Evolutionary conservation across 2,329 filamentous ascomycete species (phyloP), one percentile per base, ranked within the genome.

Genomic region (Ophiostoma angusticollis): DNA sequence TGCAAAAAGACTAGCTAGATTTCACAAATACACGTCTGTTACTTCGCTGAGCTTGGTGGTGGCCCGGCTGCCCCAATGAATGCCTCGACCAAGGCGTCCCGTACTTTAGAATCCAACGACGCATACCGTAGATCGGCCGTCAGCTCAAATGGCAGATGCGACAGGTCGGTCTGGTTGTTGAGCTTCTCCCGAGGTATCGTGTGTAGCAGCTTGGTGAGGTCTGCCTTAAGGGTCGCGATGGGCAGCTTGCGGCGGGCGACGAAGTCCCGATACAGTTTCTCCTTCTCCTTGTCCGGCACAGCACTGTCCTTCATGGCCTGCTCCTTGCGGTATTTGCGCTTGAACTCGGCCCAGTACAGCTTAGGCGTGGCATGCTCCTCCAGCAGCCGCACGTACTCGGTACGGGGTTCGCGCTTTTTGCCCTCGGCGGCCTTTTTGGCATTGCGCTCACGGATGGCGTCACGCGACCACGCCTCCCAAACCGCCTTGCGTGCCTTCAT

Each of bases 321-420:
- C 47, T 93, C 86, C 47, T 81, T 87, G 48, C 80, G 81, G 59
- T 77, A 91, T 55, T 95, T 98, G 24, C 91, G 71, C 51, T 84
- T 85, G 61, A 98, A 98, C 56, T 98, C 91, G 0, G 84, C 80
- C 91, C 91, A 98, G 65, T 93, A 98, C 1, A 98, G 69, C 60
- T 94, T 96, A 0, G 84, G 80, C 0, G 80, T 91, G 0, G 87
- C 89, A 49, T 85, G 74, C 35, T 80, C 74, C 46, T 89, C 77
- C 22, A 98, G 65, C 46, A 98, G 81, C 0, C 73, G 71, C 44
- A 96, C 63, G 56, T 93, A 98, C 1, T 80, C 76, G 47, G 94
- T 80, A 33, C 72, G 69, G 1, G 91, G 89, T 52, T 96, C 86
- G 47, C 75, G 74, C 62, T 84, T 89, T 58, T 84, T 89, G 58